These are phyloP conservation scores for Gamarada debralockiae DNA, from an alignment of 495 filamentous ascomycete species.

Conservation along the genomic window DNA sequence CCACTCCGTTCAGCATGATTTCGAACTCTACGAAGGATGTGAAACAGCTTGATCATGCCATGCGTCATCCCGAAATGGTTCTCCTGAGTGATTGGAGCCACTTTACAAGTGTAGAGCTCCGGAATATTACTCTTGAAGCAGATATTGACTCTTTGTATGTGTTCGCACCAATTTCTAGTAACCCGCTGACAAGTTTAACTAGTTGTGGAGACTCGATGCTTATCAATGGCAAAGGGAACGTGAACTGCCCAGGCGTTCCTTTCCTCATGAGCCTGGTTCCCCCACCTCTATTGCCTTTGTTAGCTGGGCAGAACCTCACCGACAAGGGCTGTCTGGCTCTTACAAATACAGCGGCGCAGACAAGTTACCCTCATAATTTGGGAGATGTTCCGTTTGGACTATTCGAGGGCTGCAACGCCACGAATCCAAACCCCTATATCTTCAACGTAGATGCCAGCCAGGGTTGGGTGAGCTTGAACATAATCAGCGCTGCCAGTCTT, in stretches of 20 bases:
- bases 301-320: conserved; percentile 35
- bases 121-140: conserved; percentile 33
- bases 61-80: conserved; percentile 37
- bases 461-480: conserved; percentile 44
- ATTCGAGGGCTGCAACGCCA: conserved; percentile 38
- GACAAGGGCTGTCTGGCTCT: conserved; percentile 43
- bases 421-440: conserved; percentile 31
- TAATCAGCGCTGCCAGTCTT: conserved; percentile 34
- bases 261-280: conserved; percentile 34
- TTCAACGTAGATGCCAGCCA: conserved; percentile 31
- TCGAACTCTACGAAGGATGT: conserved; percentile 34
- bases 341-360: conserved; percentile 15
- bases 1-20: conserved; percentile 45
- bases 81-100: conserved; percentile 53
- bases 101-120: conserved; percentile 43
- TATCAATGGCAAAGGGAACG: conserved; percentile 49
- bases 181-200: conserved; percentile 19
- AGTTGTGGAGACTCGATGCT: conserved; percentile 43
- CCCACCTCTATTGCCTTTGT: conserved; percentile 26
- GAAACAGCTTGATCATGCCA: conserved; percentile 41
- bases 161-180: background rate
- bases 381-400: conserved; percentile 33
- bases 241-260: conserved; percentile 40
- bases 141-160: conserved; percentile 36
- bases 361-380: conserved; percentile 21